A percentile compares a stretch with the other conserved stretches of the same genome.
These are phyloP conservation scores for Daedalea quercina DNA, from an alignment of 768 basidiomycete species.

Conservation along the genomic window DNA sequence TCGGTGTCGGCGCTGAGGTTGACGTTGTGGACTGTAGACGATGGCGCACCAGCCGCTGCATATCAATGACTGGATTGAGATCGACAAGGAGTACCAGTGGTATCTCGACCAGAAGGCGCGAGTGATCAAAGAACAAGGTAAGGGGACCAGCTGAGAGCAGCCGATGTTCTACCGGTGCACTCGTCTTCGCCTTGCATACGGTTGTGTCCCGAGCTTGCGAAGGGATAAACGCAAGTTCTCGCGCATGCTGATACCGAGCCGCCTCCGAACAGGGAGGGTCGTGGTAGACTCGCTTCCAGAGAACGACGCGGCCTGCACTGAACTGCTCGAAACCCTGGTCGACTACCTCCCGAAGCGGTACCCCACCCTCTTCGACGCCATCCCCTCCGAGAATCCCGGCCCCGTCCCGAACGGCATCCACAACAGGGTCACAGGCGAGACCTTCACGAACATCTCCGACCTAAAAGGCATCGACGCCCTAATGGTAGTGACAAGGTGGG, in stretches of 20 bases:
- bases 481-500: slow-evolving; percentile 20
- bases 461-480: slow-evolving; percentile 23
- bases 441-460: slow-evolving; percentile 5
- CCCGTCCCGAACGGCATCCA: slow-evolving; percentile 14
- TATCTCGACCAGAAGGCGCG: slow-evolving; percentile 26
- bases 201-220: too few relatives aligned
- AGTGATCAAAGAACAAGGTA: slow-evolving; percentile 25
- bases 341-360: slow-evolving; percentile 30
- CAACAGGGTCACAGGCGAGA: slow-evolving; percentile 24
- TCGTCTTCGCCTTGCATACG: too few relatives aligned
- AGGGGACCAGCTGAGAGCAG: background rate
- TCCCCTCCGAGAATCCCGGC: background rate
- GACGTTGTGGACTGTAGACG: slow-evolving; percentile 10
- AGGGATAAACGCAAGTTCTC: too few relatives aligned
- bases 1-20: background rate
- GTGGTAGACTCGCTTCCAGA: slow-evolving; percentile 28
- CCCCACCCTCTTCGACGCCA: slow-evolving; percentile 25
- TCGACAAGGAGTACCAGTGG: slow-evolving; percentile 27
- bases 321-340: slow-evolving; percentile 24
- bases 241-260: too few relatives aligned
- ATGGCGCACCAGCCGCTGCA: slow-evolving; percentile 32
- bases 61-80: slow-evolving; percentile 32
- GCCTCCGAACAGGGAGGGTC: slow-evolving; percentile 12
- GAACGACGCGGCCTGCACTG: slow-evolving; percentile 27
- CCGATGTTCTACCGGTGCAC: background rate